phyloP scores from a whole-genome alignment of 2,329 filamentous ascomycete species.

The Clarireedia monteithiana region DNA sequence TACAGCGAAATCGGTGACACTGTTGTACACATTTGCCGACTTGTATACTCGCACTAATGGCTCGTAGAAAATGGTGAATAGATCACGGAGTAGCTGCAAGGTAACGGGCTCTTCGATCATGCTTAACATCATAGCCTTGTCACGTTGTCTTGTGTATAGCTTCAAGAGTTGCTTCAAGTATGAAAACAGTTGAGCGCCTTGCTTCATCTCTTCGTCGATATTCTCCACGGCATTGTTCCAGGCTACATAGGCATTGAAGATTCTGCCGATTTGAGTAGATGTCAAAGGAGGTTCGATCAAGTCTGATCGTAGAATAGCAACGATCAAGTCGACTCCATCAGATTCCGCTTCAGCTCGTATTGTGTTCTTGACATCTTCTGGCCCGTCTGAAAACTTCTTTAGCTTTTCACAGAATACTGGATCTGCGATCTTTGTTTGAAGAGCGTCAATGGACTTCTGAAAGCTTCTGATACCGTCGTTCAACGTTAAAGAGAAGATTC shows the following conservation, averaged over 20 bases:
- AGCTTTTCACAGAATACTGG: slow-evolving; percentile 72
- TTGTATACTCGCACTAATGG: slow-evolving; percentile 96
- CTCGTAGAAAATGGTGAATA: slow-evolving; percentile 99
- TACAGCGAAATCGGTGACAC: slow-evolving; percentile 88
- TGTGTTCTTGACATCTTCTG: slow-evolving; percentile 64
- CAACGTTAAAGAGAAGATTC: slow-evolving; percentile 87
- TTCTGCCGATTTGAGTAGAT: slow-evolving; percentile 67
- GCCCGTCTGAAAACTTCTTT: slow-evolving; percentile 66
- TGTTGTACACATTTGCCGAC: slow-evolving; percentile 95
- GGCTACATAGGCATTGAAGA: slow-evolving; percentile 92
- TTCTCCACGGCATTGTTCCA: slow-evolving; percentile 95
- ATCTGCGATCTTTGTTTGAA: slow-evolving; percentile 75
- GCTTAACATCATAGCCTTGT: slow-evolving; percentile 95
- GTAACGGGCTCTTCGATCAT: slow-evolving; percentile 97
- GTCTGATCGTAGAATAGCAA: slow-evolving; percentile 76
- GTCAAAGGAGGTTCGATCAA: slow-evolving; percentile 63
- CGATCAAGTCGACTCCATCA: slow-evolving; percentile 77
- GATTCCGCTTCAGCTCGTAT: slow-evolving; percentile 66
- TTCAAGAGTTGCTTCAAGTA: slow-evolving; percentile 93
- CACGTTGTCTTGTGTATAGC: slow-evolving; percentile 79
- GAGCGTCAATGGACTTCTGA: slow-evolving; percentile 75
- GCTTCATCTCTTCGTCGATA: slow-evolving; percentile 76
- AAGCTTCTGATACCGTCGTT: slow-evolving; percentile 83
- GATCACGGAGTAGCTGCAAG: slow-evolving; percentile 86
- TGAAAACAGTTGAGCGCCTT: slow-evolving; percentile 87